Conservation (phyloP, 805 yeast genomes). For the Grigorovia transvaalensis region DNA sequence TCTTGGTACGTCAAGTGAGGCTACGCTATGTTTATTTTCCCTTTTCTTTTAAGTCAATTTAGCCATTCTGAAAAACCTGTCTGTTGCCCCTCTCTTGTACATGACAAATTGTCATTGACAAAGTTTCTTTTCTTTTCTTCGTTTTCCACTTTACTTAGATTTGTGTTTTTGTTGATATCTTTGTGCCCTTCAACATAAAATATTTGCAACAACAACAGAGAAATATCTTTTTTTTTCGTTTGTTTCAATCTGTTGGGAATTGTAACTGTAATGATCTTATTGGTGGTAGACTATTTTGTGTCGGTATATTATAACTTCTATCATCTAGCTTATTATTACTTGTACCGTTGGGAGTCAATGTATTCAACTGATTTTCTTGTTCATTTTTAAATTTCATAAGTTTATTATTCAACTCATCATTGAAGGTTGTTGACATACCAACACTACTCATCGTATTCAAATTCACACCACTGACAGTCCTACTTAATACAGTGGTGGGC, state of each 20-base stretch:
- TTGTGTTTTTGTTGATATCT: too few species aligned
- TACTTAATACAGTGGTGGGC: conserved; percentile 17
- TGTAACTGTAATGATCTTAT: conserved; percentile 25
- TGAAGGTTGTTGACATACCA: conserved; percentile 4
- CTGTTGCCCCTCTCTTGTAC: not conserved
- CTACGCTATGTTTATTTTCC: not conserved
- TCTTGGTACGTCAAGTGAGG: not conserved
- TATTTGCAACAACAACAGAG: too few species aligned
- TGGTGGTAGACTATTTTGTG: conserved; percentile 17
- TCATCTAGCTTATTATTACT: not conserved
- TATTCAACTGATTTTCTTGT: conserved; percentile 5
- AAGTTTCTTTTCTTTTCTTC: too few species aligned
- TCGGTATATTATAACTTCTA: conserved; percentile 1
- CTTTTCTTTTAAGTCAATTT: not conserved
- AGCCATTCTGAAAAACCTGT: not conserved
- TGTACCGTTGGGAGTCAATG: not conserved
- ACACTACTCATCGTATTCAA: conserved; percentile 4
- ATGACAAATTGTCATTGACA: too few species aligned
- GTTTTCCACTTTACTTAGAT: too few species aligned
- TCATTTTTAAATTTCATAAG: conserved; percentile 17
- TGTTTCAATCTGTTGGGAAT: conserved; percentile 21
- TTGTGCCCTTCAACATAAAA: too few species aligned
- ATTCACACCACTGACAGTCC: conserved; percentile 18
- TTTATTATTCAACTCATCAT: conserved; percentile 13
- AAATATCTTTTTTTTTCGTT: conserved; percentile 2